Conservation (phyloP, 495 filamentous ascomycete species). For the Astrothelium subdiscretum region DNA sequence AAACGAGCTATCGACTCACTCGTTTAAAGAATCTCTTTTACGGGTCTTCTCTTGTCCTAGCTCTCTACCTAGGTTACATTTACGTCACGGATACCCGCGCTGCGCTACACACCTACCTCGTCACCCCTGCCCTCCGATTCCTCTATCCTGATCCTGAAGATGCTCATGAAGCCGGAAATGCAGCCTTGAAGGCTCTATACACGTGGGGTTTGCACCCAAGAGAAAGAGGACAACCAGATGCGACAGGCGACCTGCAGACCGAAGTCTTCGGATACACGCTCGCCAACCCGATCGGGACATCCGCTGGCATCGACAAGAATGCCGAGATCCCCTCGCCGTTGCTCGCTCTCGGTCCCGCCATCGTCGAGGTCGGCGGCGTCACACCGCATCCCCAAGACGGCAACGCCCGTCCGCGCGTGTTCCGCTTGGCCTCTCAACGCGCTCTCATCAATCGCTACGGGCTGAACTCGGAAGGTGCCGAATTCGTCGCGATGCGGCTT, state of each 20-base stretch:
- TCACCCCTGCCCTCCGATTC: slow-evolving; percentile 59
- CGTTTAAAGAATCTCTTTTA: slow-evolving; percentile 41
- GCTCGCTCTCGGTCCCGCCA: slow-evolving; percentile 65
- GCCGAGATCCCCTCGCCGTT: slow-evolving; percentile 74
- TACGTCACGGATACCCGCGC: slow-evolving; percentile 89
- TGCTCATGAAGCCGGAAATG: slow-evolving; percentile 69
- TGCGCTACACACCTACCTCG: slow-evolving; percentile 67
- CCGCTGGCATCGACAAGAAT: slow-evolving; percentile 88
- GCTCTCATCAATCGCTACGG: slow-evolving; percentile 93
- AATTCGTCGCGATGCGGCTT: slow-evolving; percentile 68
- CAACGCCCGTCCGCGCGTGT: slow-evolving; percentile 79
- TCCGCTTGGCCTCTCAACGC: slow-evolving; percentile 66
- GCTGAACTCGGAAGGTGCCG: slow-evolving; percentile 81
- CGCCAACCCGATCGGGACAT: slow-evolving; percentile 78
- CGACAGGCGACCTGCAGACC: slow-evolving; percentile 39
- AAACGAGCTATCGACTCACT: slow-evolving; percentile 26
- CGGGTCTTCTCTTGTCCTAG: slow-evolving; percentile 43
- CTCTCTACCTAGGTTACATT: slow-evolving; percentile 46
- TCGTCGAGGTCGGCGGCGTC: slow-evolving; percentile 85
- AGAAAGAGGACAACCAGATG: slow-evolving; percentile 52
- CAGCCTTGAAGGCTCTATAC: slow-evolving; percentile 53
- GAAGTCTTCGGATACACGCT: slow-evolving; percentile 70
- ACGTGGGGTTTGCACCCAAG: slow-evolving; percentile 53
- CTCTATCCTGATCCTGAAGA: slow-evolving; percentile 79
- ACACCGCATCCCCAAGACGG: slow-evolving; percentile 78